Evolutionary conservation across 805 yeast species (phyloP), one percentile per base, ranked within the genome.

Genomic region (Middelhovenomyces tepae): DNA sequence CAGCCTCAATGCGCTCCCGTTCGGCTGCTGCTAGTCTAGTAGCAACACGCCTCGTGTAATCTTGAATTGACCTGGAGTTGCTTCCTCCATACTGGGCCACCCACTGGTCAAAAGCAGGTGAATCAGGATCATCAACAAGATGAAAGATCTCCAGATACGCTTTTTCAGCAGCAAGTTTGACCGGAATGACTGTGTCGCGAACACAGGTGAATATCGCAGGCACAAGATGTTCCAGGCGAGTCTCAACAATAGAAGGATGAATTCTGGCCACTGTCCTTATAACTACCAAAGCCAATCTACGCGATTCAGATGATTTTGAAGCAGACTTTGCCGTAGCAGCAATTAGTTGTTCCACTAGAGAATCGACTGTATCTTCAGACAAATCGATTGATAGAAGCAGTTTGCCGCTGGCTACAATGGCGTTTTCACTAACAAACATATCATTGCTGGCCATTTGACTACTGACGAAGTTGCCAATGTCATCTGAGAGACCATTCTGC

Each of bases 111-210:
- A 83, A 85, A 1, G 41, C 55, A 59, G 69, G 53, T 14, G 65
- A 61, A 7, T 60, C 70, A 4, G 48, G 49, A 42, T 81, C 94
- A 17, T 78, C 83, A 20, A 82, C 78, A 46, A 89, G 62, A 30
- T 70, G 65, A 57, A 86, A 79, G 11, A 85, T 52, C 2, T 83
- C 73, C 44, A 87, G 54, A 54, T 71, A 86, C 1, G 93, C 86
- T 61, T 84, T 84, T 55, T 89, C 98, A 5, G 95, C 95, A 1
- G 96, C 95, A 41, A 89, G 66, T 50, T 86, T 87, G 45, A 89
- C 78, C 4, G 98, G 96, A 49, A 89, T 84, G 30, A 83, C 65
- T n/a, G 77, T 68, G 50, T 87, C 95, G 44, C 98, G 69, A 25
- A 89, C 78, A 53, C 91, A 78, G 0, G 78, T 62, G 54, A 89